Base-by-base conservation (phyloP, 225 moss, liverwort and hornwort species). In the Neckera pumila region DNA sequence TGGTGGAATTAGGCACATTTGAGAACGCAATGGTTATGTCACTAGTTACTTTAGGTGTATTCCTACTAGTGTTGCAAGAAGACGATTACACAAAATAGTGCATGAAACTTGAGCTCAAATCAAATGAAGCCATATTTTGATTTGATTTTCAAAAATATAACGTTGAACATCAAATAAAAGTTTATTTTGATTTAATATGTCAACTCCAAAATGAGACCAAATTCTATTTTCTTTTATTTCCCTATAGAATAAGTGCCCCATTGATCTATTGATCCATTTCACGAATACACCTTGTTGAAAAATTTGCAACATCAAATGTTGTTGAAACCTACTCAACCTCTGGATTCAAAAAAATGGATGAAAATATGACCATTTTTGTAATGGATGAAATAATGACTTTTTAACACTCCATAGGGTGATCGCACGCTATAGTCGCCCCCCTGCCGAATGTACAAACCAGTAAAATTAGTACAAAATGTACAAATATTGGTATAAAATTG, bases 301-400 rank as follows among this genome's bases (percentile, higher is more conserved):
- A 71, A 38, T 27, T 71, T 42, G 27, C 27, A 26, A 5, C 16
- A 1, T 27, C 9, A 42, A 42, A 42, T 38, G 8, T 42, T 13
- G 14, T 1, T 38, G 3, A 16, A 72, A 28, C 28, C 28, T 28
- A 10, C 3, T 72, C 28, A 10, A 17, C 45, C 16, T 43, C 6
- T 17, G 3, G 0, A 28, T 10, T 72, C 10, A 8, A 38, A 38
- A 23, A 0, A 67, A 67, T 67, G 12, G 12, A 67, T 4, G 7
- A 5, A 27, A 71, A 27, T 0, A 1, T 27, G 7, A 38, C 38
- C 8, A 23, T 13, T 38, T 1, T 0, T n/a, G 12, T 67, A 7
- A n/a, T 21, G 12, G 12, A 21, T n/a, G n/a, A n/a, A 21, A 23
- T 69, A 4, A 2, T 69, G 8, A 13, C 23, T 69, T n/a, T n/a